Conservation (phyloP, 108 stramenopile genomes). For the Cyclotella choctawhatcheeana region DNA sequence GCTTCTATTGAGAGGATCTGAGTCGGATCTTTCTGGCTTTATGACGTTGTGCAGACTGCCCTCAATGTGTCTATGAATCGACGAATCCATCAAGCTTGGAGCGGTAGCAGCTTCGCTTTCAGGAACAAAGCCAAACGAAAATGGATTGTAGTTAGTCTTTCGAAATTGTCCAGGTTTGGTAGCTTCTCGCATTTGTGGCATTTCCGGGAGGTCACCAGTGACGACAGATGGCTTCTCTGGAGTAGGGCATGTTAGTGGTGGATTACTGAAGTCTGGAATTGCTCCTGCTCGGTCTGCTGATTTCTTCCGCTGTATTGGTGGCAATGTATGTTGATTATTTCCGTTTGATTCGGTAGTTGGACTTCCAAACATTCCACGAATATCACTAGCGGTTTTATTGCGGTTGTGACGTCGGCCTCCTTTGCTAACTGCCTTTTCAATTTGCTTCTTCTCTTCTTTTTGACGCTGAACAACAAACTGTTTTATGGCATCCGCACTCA, state of each 20-base stretch:
- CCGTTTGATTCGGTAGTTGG: conserved; percentile 28
- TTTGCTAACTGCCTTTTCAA: conserved; percentile 45
- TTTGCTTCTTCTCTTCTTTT: conserved; percentile 48
- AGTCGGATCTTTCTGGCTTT: background rate
- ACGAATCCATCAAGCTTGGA: background rate
- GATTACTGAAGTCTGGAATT: conserved; percentile 16
- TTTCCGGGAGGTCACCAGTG: conserved; percentile 37
- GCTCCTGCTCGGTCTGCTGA: conserved; percentile 1
- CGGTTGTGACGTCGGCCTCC: conserved; percentile 49
- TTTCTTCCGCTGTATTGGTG: conserved; percentile 15
- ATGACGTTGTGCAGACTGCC: background rate
- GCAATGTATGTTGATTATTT: conserved; percentile 38
- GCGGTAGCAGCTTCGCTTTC: background rate
- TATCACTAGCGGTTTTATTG: conserved; percentile 53
- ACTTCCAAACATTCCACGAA: conserved; percentile 54
- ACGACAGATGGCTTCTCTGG: conserved; percentile 6
- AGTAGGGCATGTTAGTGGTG: conserved; percentile 19
- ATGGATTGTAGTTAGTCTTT: conserved; percentile 76
- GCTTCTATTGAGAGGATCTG: conserved; percentile 3
- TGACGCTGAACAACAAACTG: conserved; percentile 47
- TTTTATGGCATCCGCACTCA: conserved; percentile 51
- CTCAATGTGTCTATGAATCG: conserved; percentile 16
- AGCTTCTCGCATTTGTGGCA: conserved; percentile 56
- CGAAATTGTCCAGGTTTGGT: conserved; percentile 82
- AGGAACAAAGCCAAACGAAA: conserved; percentile 37